A percentile compares a stretch with the other conserved stretches of the same genome.
phyloP scores from a whole-genome alignment of 202 grass and related monocot genomes.

The Carex arenaria region DNA sequence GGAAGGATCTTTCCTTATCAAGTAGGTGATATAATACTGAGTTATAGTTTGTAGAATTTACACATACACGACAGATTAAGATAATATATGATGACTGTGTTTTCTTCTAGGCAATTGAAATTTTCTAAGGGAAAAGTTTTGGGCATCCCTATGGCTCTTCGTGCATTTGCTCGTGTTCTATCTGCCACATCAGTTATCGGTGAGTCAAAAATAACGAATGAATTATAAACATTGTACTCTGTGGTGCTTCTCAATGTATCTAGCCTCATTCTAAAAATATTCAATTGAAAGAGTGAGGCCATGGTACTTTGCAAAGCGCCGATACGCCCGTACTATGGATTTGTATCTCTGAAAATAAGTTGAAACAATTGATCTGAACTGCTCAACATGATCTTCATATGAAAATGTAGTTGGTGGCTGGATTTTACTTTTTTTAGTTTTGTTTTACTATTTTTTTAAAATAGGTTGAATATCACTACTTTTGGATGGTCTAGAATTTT shows the following conservation, averaged over 20 bases:
- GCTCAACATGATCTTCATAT: too few species aligned
- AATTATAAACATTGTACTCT: constrained; percentile 9
- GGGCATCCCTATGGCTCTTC: constrained; percentile 53
- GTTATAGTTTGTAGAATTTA: not conserved
- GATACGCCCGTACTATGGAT: too few species aligned
- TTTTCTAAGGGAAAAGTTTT: constrained; percentile 36
- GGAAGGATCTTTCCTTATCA: constrained; percentile 43
- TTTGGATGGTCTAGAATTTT: too few species aligned
- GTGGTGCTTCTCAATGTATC: not conserved
- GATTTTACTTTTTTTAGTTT: too few species aligned
- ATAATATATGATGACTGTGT: not conserved
- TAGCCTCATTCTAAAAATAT: not conserved
- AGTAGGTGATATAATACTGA: constrained; percentile 40
- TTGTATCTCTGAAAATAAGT: too few species aligned
- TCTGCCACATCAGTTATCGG: constrained; percentile 56
- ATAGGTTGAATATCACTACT: too few species aligned
- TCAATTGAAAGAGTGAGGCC: not conserved
- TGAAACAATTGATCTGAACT: too few species aligned
- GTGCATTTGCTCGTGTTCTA: constrained; percentile 65
- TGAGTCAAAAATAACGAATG: constrained; percentile 15
- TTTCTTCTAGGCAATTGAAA: constrained; percentile 51
- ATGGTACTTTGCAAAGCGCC: too few species aligned
- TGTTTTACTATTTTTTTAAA: too few species aligned
- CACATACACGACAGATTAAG: not conserved
- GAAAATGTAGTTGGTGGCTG: too few species aligned